Evolutionary conservation across 2,329 filamentous ascomycete species (phyloP).

Genomic region (Hypoxylon sp.): DNA sequence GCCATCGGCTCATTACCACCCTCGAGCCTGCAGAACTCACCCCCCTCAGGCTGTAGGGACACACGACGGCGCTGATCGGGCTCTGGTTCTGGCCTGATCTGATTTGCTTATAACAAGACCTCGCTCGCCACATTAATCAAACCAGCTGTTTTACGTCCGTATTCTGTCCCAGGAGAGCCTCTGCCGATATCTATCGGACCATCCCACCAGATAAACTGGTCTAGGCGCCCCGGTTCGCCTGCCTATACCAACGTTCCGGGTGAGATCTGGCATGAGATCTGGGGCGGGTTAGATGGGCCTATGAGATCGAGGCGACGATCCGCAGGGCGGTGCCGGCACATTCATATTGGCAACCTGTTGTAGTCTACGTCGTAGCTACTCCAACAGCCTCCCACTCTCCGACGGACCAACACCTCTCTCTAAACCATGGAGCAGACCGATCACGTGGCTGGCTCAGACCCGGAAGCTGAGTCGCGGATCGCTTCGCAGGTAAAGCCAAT

Average conservation of each 20-base stretch:
- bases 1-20: conserved; percentile 29
- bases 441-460: conserved; percentile 35
- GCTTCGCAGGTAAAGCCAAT: conserved; percentile 52
- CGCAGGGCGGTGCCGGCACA: conserved; percentile 33
- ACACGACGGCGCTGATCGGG: conserved; percentile 24
- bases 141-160: conserved; percentile 41
- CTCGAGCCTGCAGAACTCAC: conserved; percentile 20
- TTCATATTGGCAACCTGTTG: conserved; percentile 28
- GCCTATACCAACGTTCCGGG: conserved; percentile 36
- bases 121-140: conserved; percentile 36
- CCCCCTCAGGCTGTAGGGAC: conserved; percentile 14
- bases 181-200: conserved; percentile 16
- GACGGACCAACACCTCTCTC: conserved; percentile 7
- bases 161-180: conserved; percentile 18
- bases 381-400: conserved; percentile 8
- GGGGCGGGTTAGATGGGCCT: conserved; percentile 36
- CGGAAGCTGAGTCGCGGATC: conserved; percentile 35
- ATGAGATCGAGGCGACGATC: conserved; percentile 39
- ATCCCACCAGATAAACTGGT: conserved; percentile 36
- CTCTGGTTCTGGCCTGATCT: conserved; percentile 31
- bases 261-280: conserved; percentile 41
- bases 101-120: conserved; percentile 34
- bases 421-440: conserved; percentile 35
- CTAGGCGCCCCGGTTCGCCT: conserved; percentile 18
- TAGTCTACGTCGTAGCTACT: conserved; percentile 9